Evolutionary conservation across 768 basidiomycete genomes (phyloP).

Genomic region (Suillus placidus): DNA sequence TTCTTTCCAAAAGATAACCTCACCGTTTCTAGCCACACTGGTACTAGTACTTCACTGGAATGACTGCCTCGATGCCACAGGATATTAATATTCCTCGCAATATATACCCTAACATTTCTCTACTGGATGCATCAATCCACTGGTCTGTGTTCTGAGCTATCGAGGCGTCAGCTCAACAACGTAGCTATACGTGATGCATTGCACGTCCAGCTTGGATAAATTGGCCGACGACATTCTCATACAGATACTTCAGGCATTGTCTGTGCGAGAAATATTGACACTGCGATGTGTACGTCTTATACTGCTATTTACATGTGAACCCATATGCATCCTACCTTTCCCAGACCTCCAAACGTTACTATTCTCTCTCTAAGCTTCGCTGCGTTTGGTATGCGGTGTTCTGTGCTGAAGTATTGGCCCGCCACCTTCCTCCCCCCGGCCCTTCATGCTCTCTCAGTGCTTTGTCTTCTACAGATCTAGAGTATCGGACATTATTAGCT

Average conservation of each 20-base stretch:
- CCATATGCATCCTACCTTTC: neutral
- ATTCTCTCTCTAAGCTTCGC: conserved; percentile 27
- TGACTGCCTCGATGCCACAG: neutral
- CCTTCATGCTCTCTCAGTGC: conserved; percentile 11
- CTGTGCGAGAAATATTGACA: conserved; percentile 21
- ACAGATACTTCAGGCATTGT: conserved; percentile 19
- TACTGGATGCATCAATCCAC: neutral
- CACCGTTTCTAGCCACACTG: neutral
- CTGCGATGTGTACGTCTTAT: conserved; percentile 24
- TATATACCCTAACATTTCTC: neutral
- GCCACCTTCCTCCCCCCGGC: conserved; percentile 24
- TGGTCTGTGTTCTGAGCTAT: neutral
- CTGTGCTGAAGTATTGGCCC: conserved; percentile 23
- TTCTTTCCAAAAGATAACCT: neutral
- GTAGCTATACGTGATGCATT: neutral
- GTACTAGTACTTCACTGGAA: neutral
- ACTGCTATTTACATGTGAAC: neutral
- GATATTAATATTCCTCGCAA: neutral
- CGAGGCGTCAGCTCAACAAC: neutral
- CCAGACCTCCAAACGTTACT: conserved; percentile 31
- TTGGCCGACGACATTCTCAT: conserved; percentile 32
- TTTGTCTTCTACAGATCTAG: conserved; percentile 27
- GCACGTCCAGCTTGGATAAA: conserved; percentile 19
- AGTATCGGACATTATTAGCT: conserved; percentile 31
- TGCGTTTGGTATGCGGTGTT: conserved; percentile 28